These are phyloP conservation scores for Tephrocybe sp. DNA, from an alignment of 768 basidiomycete species.

Conservation along the genomic window DNA sequence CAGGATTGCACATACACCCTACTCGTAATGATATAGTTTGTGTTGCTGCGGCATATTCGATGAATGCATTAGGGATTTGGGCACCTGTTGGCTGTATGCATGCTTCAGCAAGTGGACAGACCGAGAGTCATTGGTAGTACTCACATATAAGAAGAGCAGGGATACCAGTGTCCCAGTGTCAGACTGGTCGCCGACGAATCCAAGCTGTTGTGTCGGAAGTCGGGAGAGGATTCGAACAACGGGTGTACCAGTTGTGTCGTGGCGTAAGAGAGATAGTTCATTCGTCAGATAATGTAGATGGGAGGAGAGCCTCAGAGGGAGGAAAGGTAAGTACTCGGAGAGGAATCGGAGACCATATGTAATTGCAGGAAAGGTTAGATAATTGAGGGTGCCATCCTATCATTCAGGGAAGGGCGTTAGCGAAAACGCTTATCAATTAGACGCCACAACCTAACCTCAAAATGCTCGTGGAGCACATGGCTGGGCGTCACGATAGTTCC, in stretches of 20 bases:
- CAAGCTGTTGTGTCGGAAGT: slow-evolving; percentile 51
- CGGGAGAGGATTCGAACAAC: slow-evolving; percentile 72
- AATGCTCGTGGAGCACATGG: slow-evolving; percentile 63
- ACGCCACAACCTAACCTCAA: slow-evolving; percentile 55
- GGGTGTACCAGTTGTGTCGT: slow-evolving; percentile 57
- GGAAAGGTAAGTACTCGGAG: slow-evolving; percentile 75
- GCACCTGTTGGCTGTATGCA: slow-evolving; percentile 60
- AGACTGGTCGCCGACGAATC: slow-evolving; percentile 60
- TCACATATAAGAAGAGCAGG: slow-evolving; percentile 62
- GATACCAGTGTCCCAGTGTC: slow-evolving; percentile 67
- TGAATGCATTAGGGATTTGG: slow-evolving; percentile 70
- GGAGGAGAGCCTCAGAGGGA: slow-evolving; percentile 74
- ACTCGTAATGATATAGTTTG: slow-evolving; percentile 75
- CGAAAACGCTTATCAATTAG: slow-evolving; percentile 1
- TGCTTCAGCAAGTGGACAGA: too few species aligned
- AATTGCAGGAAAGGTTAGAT: slow-evolving; percentile 73
- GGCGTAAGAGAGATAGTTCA: slow-evolving; percentile 57
- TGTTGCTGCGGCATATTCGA: slow-evolving; percentile 68
- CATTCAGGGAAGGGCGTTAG: background rate
- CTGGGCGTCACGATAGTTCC: slow-evolving; percentile 66
- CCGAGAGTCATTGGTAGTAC: too few species aligned
- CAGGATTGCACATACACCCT: slow-evolving; percentile 89
- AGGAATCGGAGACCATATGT: slow-evolving; percentile 78
- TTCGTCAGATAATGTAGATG: slow-evolving; percentile 62
- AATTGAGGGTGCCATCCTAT: slow-evolving; percentile 87